These are phyloP conservation scores for Monosporascus cannonballus DNA, from an alignment of 2,329 filamentous ascomycete species.

Conservation along the genomic window DNA sequence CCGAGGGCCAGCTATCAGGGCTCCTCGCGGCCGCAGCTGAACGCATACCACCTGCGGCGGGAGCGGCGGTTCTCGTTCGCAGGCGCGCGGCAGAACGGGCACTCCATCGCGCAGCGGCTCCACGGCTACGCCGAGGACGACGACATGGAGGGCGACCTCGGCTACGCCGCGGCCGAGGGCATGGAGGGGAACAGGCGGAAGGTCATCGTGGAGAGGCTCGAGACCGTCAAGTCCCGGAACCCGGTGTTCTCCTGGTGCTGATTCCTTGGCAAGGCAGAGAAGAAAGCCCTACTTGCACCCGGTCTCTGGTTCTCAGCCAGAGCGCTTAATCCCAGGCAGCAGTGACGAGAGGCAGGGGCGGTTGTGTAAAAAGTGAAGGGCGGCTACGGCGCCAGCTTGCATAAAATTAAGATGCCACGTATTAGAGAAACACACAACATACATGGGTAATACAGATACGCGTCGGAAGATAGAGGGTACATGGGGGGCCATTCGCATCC, in stretches of 20 bases:
- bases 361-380: neutral
- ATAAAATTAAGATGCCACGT: neutral
- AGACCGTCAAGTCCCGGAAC: slow-evolving; percentile 91
- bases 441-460: neutral
- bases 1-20: slow-evolving; percentile 34
- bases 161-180: slow-evolving; percentile 88
- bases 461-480: neutral
- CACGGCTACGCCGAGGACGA: slow-evolving; percentile 49
- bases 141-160: slow-evolving; percentile 84
- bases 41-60: slow-evolving; percentile 38
- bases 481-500: neutral
- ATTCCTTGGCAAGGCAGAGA: slow-evolving; percentile 10
- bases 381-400: neutral
- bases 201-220: slow-evolving; percentile 93
- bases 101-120: slow-evolving; percentile 47
- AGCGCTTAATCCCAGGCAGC: neutral
- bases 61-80: slow-evolving; percentile 50
- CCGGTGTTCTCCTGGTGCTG: slow-evolving; percentile 98
- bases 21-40: slow-evolving; percentile 34
- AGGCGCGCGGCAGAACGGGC: slow-evolving; percentile 38
- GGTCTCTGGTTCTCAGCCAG: neutral
- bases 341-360: neutral
- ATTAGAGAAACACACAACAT: neutral
- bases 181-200: slow-evolving; percentile 88
- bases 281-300: no score